Evolutionary conservation across 208 protist species (phyloP), one percentile per base, ranked within the genome.

Genomic region (Trypanosoma caninum): DNA sequence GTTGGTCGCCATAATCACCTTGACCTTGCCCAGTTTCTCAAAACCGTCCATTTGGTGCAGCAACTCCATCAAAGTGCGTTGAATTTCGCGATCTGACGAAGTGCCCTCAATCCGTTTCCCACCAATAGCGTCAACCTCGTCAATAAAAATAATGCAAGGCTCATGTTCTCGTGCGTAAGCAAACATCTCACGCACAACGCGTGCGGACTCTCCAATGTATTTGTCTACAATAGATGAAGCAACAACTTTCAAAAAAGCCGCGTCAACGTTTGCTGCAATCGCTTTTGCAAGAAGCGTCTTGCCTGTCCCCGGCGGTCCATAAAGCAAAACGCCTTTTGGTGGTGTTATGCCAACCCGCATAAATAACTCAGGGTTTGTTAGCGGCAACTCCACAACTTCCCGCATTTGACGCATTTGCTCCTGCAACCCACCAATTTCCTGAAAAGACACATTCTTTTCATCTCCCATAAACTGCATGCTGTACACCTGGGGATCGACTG

Each of bases 61-160:
- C 41, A 99, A 80, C 86, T 99, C 99, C 98, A 99, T 99, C 7
- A 99, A 78, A 11, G 98, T 99, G 14, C 99, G 87, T 79, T 99
- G 98, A 50, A 99, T 98, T 79, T 99, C 98, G 44, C 98, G 84
- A 73, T 99, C 99, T 14, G 97, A 98, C 31, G 89, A 97, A 8
- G 96, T 99, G 48, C 98, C 98, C 69, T 99, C 97, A 69, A 99
- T 99, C 59, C 99, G 82, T 51, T 97, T 93, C 16, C 98, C 98
- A 55, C 98, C 99, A 58, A 99, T 99, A 25, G 99, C 99, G 66
- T 99, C 99, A 56, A 99, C 98, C 80, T 99, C 99, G 81, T 99
- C 99, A 84, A 99, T 99, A 74, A 99, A 99, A 62, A 99, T 99
- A 61, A 99, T 98, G 76, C 98, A 99, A 11, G 99, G 98, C 84